Evolutionary conservation across 306 rosid genomes (phyloP).

Genomic region (Glycine soja): DNA sequence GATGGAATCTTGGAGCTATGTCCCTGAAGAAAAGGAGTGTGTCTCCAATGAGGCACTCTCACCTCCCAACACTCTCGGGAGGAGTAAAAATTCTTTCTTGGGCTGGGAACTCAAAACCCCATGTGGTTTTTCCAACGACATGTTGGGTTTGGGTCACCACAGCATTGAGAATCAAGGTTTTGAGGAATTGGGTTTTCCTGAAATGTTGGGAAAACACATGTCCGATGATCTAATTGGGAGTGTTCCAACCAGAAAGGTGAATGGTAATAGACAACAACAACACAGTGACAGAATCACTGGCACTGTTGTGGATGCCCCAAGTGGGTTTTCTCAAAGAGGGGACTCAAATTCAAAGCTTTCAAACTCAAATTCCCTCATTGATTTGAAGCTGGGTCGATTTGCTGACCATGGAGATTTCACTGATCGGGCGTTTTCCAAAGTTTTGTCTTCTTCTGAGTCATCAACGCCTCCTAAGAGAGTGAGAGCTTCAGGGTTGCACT

Average conservation of each 20-base stretch:
- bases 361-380: constrained; percentile 75
- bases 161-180: constrained; percentile 62
- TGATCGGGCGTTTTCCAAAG: constrained; percentile 55
- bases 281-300: constrained; percentile 42
- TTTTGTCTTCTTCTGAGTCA: constrained; percentile 71
- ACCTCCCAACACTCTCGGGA: constrained; percentile 55
- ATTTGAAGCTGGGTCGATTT: constrained; percentile 80
- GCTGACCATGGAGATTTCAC: constrained; percentile 58
- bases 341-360: constrained; percentile 69
- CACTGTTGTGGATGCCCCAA: constrained; percentile 46
- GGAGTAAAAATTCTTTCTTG: constrained; percentile 58
- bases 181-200: constrained; percentile 67
- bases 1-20: constrained; percentile 90
- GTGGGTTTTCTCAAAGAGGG: constrained; percentile 55
- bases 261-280: not conserved
- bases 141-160: constrained; percentile 55
- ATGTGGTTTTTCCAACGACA: constrained; percentile 56
- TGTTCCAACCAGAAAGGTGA: constrained; percentile 48
- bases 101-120: constrained; percentile 74
- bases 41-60: constrained; percentile 60
- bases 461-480: constrained; percentile 69
- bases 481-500: constrained; percentile 56
- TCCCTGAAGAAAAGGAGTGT: constrained; percentile 71
- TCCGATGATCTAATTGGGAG: constrained; percentile 51
- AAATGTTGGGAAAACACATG: constrained; percentile 63